Evolutionary conservation across 2,329 filamentous ascomycete species (phyloP).

Genomic region (Colletotrichum higginsianum): DNA sequence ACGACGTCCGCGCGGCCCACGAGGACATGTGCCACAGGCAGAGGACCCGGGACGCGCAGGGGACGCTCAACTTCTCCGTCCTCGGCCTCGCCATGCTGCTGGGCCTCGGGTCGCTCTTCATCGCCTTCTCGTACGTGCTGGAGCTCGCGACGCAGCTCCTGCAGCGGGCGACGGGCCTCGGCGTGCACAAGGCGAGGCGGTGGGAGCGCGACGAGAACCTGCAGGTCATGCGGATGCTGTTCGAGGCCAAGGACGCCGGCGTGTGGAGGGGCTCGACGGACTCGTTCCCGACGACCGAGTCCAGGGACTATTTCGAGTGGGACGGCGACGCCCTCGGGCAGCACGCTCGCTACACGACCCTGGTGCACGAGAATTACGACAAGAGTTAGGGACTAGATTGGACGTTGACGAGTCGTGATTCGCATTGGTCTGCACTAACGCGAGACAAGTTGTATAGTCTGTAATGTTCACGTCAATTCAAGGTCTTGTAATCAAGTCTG

Average conservation of each 20-base stretch:
- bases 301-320: conserved; percentile 12
- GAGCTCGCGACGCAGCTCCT: not conserved
- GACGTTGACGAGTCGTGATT: not conserved
- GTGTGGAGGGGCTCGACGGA: conserved; percentile 2
- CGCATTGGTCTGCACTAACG: too few relatives aligned
- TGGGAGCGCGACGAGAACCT: conserved; percentile 32
- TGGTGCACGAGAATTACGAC: not conserved
- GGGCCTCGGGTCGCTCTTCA: not conserved
- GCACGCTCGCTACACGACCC: not conserved
- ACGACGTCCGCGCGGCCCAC: not conserved
- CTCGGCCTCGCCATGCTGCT: conserved; percentile 11
- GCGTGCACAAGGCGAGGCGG: conserved; percentile 4
- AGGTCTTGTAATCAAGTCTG: too few relatives aligned
- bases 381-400: conserved; percentile 1
- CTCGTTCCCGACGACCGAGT: conserved; percentile 9
- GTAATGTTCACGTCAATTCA: not conserved
- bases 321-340: not conserved
- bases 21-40: conserved; percentile 24
- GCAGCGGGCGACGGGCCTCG: conserved; percentile 2
- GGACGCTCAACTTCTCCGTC: conserved; percentile 32
- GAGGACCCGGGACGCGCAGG: conserved; percentile 8
- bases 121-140: not conserved
- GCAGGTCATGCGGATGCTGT: conserved; percentile 33
- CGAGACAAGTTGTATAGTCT: not conserved
- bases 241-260: conserved; percentile 13